Evolutionary conservation across 208 protist genomes (phyloP).

Genomic region (Leishmania arabica): DNA sequence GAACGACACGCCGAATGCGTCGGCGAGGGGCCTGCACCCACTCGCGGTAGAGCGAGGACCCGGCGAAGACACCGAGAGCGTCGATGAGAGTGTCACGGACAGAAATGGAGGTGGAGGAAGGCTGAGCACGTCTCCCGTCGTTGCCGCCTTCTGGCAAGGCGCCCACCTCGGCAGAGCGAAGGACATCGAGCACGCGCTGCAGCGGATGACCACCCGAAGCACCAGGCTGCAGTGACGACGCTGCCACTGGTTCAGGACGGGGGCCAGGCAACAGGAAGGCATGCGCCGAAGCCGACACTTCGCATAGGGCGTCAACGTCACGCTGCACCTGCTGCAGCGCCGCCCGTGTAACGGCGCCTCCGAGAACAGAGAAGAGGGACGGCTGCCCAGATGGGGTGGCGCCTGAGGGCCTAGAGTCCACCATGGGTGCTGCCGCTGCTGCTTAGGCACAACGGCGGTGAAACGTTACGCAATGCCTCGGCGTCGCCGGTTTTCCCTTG

Average conservation of each 20-base stretch:
- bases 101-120: not conserved
- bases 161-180: not conserved
- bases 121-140: not conserved
- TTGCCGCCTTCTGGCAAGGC: not conserved
- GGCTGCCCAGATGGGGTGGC: not conserved
- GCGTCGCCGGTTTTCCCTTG: not conserved
- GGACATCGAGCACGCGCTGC: constrained; percentile 20
- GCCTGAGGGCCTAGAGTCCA: not conserved
- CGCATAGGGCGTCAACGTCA: constrained; percentile 31
- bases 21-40: constrained; percentile 46
- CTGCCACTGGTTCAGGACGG: not conserved
- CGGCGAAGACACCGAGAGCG: constrained; percentile 36
- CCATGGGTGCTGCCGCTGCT: constrained; percentile 2
- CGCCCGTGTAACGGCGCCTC: constrained; percentile 34
- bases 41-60: constrained; percentile 49
- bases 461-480: not conserved
- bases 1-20: constrained; percentile 28
- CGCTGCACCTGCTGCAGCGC: constrained; percentile 42
- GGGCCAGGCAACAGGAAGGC: not conserved
- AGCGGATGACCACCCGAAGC: constrained; percentile 2
- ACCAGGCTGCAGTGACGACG: not conserved
- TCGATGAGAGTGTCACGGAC: constrained; percentile 16
- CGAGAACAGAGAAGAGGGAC: constrained; percentile 29
- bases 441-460: not conserved
- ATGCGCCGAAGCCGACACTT: constrained; percentile 3